Base-by-base conservation (phyloP, 2,329 filamentous ascomycete species). In the Lachnellula suecica region DNA sequence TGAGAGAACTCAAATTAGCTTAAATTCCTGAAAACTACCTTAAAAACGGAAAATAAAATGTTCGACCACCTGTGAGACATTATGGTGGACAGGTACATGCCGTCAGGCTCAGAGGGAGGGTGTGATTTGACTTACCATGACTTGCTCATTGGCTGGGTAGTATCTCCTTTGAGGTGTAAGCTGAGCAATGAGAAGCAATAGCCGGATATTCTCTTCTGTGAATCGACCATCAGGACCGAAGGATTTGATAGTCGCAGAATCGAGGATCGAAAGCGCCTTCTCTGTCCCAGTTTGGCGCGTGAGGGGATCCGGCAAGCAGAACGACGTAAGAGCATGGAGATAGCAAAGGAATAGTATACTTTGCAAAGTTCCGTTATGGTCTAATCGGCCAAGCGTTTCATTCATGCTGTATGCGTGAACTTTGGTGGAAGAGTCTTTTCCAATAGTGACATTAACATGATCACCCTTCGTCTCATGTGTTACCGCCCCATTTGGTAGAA, bases 271-370 rank as follows among this genome's bases (percentile, higher is more conserved):
- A 0, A 84, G 56, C 0, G 79, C 76, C 37, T 77, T 62, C 54
- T 84, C 80, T 0, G 78, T 82, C 0, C 82, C 82, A 0, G 78
- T 84, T 3, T 63, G 62, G 0, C 59, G 43, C 0, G 75, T 79
- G 0, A 84, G 67, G 0, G 65, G 66, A 57, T 85, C 81, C 0
- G 76, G 74, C 0, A 79, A 63, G 20, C 70, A 78, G 41, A 72
- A 72, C 0, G 79, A 78, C 0, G 81, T 84, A 0, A 82, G 54
- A 0, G 74, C 79, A 51, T 84, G 79, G 0, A 84, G 62, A 22
- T 77, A 77, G n/a, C 66, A 70, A 0, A 83, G 64, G 15, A 74
- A 70, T 0, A 86, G 66, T 50, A 77, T 79, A 63, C 77, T 79
- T 11, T 75, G 70, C 23, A 51, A 19, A 49, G 19, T 40, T 6